These are phyloP conservation scores for Guadua angustifolia DNA, from an alignment of 176 grass and related monocot genomes.

Conservation along the genomic window DNA sequence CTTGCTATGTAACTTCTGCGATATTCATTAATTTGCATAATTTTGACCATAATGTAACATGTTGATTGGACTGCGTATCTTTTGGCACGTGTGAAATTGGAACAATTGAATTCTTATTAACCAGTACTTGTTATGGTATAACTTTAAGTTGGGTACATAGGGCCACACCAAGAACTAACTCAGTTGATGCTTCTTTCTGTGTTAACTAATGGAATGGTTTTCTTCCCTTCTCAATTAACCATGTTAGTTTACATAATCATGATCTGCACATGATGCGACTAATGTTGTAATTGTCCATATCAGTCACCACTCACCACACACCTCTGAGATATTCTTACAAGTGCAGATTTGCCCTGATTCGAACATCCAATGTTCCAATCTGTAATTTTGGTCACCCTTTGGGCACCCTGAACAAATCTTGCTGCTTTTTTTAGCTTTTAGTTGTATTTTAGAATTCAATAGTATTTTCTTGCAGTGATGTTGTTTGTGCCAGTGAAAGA, in stretches of 20 bases:
- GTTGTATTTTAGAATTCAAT: not conserved
- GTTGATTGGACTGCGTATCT: not conserved
- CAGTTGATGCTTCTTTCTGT: not conserved
- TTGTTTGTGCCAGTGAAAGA: not conserved
- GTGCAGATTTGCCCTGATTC: not conserved
- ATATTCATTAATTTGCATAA: not conserved
- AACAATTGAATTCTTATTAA: not conserved
- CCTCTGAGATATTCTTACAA: not conserved
- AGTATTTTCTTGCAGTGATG: not conserved
- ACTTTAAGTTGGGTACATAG: not conserved
- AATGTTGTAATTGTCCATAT: not conserved
- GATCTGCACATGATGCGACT: not conserved
- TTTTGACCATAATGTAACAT: not conserved
- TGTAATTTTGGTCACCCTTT: not conserved
- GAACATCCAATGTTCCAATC: not conserved
- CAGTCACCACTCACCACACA: not conserved
- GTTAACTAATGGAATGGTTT: not conserved
- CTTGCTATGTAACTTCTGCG: not conserved
- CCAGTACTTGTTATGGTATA: not conserved
- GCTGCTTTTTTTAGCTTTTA: not conserved
- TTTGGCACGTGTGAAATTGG: not conserved
- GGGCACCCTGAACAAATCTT: not conserved
- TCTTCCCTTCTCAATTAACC: not conserved
- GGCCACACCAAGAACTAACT: not conserved
- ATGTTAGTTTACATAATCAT: not conserved